Base-by-base conservation (phyloP, 2,329 filamentous ascomycete species). In the Diaporthe eres region DNA sequence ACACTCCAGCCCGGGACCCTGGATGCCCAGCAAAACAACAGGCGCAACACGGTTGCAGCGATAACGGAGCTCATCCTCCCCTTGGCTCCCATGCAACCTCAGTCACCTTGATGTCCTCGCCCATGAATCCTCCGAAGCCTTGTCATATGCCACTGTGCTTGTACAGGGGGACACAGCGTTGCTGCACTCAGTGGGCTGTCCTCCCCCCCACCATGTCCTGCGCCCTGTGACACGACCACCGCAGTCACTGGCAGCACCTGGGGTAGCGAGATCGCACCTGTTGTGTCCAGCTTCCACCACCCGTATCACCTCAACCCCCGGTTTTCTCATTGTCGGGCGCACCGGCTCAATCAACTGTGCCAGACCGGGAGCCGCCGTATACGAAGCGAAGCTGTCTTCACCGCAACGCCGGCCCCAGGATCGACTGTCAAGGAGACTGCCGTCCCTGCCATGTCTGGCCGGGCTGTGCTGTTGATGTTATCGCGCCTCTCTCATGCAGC, bases 41-140 rank as follows among this genome's bases (percentile, higher is more conserved):
- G 34, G n/a, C 34, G 34, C 65, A 70, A 70, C 63, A 31, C 44
- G 42, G 63, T 42, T 39, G 51, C 71, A 63, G 72, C 72, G 72
- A 75, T 75, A 75, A 74, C 72, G 72, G 72, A 75, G 68, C 31
- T 57, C 53, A 31, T 57, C 61, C 15, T 31, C 39, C 44, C 39
- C 47, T 53, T 60, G 34, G 51, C 47, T 53, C 37, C 51, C 25
- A 63, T 63, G 55, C 55, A 31, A 61, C 61, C 74, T n/a, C 17
- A 57, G 25, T 63, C 39, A 44, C n/a, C 42, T 44, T 39, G 47
- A 68, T 39, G 47, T 68, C 65, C 34, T 53, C 57, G 57, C 58
- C 57, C 57, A 53, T 53, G 15, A 51, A 58, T 25, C 55, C 34
- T 53, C 39, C 55, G 22, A 51, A 10, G 47, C 25, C 58, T 72